Evolutionary conservation across 1,284 basidiomycete genomes (phyloP), one percentile per base, ranked within the genome.

Genomic region (Leccinum pachyderme): DNA sequence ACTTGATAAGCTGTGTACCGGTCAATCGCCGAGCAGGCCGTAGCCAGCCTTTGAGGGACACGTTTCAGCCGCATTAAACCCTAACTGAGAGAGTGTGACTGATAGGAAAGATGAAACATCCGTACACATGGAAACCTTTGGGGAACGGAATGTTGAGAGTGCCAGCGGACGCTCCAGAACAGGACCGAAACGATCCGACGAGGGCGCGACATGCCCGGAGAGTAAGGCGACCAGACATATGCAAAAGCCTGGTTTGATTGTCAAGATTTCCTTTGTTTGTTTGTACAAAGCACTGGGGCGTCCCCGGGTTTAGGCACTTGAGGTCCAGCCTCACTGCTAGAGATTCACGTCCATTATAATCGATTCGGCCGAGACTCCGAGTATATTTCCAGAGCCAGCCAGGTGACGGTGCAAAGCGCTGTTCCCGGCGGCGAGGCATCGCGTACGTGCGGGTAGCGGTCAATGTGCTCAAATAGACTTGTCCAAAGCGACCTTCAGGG

Each of bases 11-110:
- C 8, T 47, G 47, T 56, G 18, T n/a, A 50, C 56, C 61, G 47
- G 39, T 45, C 59, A 63, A 63, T 61, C 54, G 44, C 57, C 48
- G 45, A 52, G 31, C 12, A 41, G 18, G 22, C 44, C 27, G 44
- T 45, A 37, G 25, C 43, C 54, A 53, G 28, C 54, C 39, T 33
- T 39, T 49, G 54, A 58, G 28, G 15, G 54, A 66, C 58, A 57
- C 55, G 68, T 62, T 70, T 66, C 57, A 62, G 33, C 60, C 66
- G 63, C 63, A 64, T 49, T 59, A 65, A 56, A 45, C 49, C 56
- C 64, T 51, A 55, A 63, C 52, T 18, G 49, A 53, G 31, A 52
- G 50, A 50, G 25, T 33, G 22, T 11, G 47, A 47, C 27, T 52
- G 60, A 58, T 53, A 54, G 48, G 33, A 53, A 51, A 41, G 44